Conservation (phyloP, 2,329 filamentous ascomycete species). For the Fusarium transvaalense region DNA sequence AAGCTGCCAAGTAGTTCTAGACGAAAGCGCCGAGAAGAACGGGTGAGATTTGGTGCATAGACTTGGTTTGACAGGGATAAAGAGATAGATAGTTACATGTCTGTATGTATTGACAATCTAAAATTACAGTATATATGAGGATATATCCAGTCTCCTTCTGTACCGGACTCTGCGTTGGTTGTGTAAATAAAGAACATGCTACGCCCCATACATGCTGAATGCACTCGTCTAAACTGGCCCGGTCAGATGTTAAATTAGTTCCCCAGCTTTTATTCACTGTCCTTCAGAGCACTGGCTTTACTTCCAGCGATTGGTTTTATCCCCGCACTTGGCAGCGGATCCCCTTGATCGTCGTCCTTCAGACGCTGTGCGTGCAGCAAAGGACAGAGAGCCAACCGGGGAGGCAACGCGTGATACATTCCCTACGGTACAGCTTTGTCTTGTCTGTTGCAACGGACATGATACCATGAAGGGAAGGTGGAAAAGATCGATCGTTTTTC, state of each 20-base stretch:
- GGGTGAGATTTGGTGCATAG: neutral
- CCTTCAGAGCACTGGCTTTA: neutral
- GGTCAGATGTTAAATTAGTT: neutral
- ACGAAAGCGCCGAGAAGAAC: neutral
- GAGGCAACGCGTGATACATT: slow-evolving; percentile 34
- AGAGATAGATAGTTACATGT: neutral
- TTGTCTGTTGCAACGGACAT: slow-evolving; percentile 23
- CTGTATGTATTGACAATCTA: neutral
- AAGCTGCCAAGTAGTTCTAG: slow-evolving; percentile 26
- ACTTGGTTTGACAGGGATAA: neutral
- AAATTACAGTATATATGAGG: neutral
- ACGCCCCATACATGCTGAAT: neutral
- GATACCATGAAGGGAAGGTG: slow-evolving; percentile 45
- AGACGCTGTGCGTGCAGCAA: too few species aligned
- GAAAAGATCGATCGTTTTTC: slow-evolving; percentile 29
- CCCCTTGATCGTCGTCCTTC: neutral
- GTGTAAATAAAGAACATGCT: slow-evolving; percentile 12
- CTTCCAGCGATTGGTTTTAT: neutral
- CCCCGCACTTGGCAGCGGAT: slow-evolving; percentile 38
- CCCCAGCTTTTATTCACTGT: slow-evolving; percentile 7
- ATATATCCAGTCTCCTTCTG: neutral
- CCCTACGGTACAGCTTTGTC: slow-evolving; percentile 1
- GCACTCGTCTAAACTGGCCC: neutral
- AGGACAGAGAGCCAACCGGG: neutral
- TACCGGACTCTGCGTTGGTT: neutral